Conservation (phyloP, 176 grass and related monocot species). For the Alloteropsis semialata region DNA sequence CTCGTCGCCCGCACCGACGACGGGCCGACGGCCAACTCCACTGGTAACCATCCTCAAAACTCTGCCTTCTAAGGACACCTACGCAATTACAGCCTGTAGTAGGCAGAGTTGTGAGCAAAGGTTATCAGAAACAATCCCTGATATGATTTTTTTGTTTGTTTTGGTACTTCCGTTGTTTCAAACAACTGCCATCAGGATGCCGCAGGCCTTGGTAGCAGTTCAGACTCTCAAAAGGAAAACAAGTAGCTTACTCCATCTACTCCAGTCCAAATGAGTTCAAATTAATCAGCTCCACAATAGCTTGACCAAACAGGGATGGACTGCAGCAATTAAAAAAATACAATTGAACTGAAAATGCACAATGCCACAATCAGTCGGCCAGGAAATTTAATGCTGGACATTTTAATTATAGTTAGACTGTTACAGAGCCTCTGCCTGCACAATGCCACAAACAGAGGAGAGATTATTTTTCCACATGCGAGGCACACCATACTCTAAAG, state of each 20-base stretch:
- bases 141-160: too few relatives aligned
- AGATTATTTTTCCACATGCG: background rate
- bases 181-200: background rate
- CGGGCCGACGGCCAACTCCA: background rate
- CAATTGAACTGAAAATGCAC: background rate
- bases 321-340: background rate
- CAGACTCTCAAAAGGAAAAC: background rate
- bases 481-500: background rate
- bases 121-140: background rate
- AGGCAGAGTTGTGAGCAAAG: too few relatives aligned
- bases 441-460: too few relatives aligned
- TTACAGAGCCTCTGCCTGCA: too few relatives aligned
- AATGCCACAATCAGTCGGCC: background rate
- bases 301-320: background rate
- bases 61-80: background rate
- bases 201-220: background rate
- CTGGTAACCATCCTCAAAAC: background rate
- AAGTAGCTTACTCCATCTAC: background rate
- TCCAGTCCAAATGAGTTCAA: background rate
- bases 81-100: background rate
- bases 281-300: background rate
- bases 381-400: background rate
- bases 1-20: background rate
- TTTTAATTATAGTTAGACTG: conserved; percentile 22
- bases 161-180: background rate